phyloP scores from a whole-genome alignment of 2,329 filamentous ascomycete genomes.

The Aureobasidium sp. region DNA sequence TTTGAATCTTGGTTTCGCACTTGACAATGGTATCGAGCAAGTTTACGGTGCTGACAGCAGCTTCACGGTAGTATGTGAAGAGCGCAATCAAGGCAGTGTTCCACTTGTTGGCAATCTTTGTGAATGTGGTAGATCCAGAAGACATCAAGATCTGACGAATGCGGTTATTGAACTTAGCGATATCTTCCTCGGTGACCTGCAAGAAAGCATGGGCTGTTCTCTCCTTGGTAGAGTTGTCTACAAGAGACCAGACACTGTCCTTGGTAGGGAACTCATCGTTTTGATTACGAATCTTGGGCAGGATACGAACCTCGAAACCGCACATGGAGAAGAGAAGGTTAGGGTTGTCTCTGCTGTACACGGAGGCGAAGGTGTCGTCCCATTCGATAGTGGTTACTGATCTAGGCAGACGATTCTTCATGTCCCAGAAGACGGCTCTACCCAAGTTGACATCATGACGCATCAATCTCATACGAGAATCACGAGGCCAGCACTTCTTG shows the following conservation, averaged over 20 bases:
- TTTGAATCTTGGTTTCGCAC: conserved; percentile 99
- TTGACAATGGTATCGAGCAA: conserved; percentile 97
- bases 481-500: conserved; percentile 98
- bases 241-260: conserved; percentile 95
- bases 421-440: conserved; percentile 95
- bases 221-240: conserved; percentile 94
- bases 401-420: conserved; percentile 91
- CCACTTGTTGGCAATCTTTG: conserved; percentile 99
- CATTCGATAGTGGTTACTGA: conserved; percentile 97
- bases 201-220: conserved; percentile 95
- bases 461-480: conserved; percentile 97
- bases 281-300: conserved; percentile 90
- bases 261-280: conserved; percentile 97
- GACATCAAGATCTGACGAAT: conserved; percentile 99
- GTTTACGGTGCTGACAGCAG: conserved; percentile 89
- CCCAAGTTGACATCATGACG: conserved; percentile 97
- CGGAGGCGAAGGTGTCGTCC: conserved; percentile 97
- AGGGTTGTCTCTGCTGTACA: conserved; percentile 96
- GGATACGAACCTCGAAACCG: conserved; percentile 91
- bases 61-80: conserved; percentile 98
- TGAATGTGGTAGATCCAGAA: conserved; percentile 97
- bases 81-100: conserved; percentile 95
- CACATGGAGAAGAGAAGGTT: conserved; percentile 97
- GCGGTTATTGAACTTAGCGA: conserved; percentile 98
- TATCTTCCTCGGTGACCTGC: conserved; percentile 95